Conservation (phyloP, 305 asterid genomes). For the Rubia occidens region DNA sequence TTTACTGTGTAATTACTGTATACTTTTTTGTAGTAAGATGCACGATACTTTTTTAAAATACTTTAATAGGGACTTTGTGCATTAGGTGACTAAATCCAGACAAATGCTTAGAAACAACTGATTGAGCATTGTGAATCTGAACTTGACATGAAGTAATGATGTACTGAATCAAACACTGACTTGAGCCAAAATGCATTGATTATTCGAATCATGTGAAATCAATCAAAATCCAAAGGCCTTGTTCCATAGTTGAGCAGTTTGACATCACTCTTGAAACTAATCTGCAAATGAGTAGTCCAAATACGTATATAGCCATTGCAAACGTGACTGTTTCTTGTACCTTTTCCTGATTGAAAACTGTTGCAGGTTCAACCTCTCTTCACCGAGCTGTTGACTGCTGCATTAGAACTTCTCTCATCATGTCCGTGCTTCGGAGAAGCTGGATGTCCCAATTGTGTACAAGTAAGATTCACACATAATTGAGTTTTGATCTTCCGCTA, state of each 20-base stretch:
- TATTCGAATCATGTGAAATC: background rate
- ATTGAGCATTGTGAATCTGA: background rate
- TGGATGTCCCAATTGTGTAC: conserved; percentile 88
- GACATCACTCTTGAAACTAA: background rate
- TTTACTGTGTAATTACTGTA: background rate
- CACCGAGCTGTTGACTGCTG: conserved; percentile 62
- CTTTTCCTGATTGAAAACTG: background rate
- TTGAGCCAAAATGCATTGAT: background rate
- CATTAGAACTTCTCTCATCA: conserved; percentile 66
- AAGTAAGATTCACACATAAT: conserved; percentile 37
- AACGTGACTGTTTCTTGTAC: background rate
- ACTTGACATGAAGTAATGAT: too few species aligned
- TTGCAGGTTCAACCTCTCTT: conserved; percentile 69
- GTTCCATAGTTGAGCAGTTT: background rate
- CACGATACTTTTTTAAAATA: background rate
- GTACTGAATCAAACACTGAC: background rate
- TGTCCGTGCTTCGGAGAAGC: conserved; percentile 70
- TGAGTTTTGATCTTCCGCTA: background rate
- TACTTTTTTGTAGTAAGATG: background rate
- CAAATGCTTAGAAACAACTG: background rate
- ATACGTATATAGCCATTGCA: background rate
- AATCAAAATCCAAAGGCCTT: background rate
- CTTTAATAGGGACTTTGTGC: background rate
- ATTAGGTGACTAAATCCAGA: background rate
- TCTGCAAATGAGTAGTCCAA: background rate